Conservation (phyloP, 371 early-diverging fungal species). For the Lichtheimia ornata region DNA sequence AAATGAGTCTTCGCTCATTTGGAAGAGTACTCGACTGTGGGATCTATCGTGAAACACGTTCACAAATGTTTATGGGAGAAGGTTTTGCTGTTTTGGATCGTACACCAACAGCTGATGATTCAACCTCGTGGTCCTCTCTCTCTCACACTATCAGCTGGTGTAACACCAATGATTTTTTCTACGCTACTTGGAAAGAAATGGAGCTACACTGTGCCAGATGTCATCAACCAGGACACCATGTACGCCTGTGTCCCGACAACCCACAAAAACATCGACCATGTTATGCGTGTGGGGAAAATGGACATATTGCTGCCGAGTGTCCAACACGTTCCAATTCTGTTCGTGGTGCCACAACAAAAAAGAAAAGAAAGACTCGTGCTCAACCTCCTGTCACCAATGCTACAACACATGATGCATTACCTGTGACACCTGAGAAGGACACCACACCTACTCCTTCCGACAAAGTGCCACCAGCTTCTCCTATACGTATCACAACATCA, state of each 20-base stretch:
- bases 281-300: background rate
- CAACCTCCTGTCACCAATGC: too few relatives aligned
- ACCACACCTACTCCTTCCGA: too few relatives aligned
- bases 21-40: background rate
- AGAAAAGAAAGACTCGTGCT: too few relatives aligned
- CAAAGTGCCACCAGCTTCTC: too few relatives aligned
- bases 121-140: background rate
- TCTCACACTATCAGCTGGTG: background rate
- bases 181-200: background rate
- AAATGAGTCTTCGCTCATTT: background rate
- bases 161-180: background rate
- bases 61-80: background rate
- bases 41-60: background rate
- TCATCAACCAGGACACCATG: conserved; percentile 1
- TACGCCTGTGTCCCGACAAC: background rate
- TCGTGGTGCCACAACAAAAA: too few relatives aligned
- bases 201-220: background rate
- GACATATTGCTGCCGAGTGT: conserved; percentile 5
- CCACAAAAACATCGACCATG: background rate
- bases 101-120: background rate
- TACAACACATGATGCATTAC: too few relatives aligned
- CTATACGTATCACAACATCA: too few relatives aligned
- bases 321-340: background rate
- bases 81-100: background rate
- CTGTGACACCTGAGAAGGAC: too few relatives aligned